Evolutionary conservation across 768 basidiomycete species (phyloP), one percentile per base, ranked within the genome.

Genomic region (Leccinum boreale): DNA sequence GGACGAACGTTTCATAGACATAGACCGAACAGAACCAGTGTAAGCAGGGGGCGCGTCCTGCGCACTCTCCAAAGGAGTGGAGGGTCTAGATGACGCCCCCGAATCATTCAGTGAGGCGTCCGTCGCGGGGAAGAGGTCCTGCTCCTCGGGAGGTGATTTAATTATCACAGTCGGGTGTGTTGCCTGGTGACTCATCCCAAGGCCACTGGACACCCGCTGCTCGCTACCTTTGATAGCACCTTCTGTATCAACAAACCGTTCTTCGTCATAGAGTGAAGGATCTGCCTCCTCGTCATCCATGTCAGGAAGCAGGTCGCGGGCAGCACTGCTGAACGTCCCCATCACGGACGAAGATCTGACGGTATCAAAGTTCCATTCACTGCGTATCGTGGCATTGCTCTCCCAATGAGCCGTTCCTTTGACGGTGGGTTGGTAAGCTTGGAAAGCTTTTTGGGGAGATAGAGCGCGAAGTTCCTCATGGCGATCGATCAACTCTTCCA

Each of bases 291-390:
- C 85, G 39, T 78, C 74, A 14, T 81, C 81, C 73, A 85, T 83
- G 52, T 81, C 82, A 28, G 82, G 81, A 73, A 82, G 78, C 23
- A 90, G 73, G 65, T 91, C 89, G 64, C 81, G 85, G 8, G 85
- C 80, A 77, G 88, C 86, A 56, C 82, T 86, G 51, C 85, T 83
- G 68, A 87, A 85, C 3, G 90, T 86, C 44, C 89, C 90, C 84
- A 92, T 89, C 4, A 86, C 84, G 28, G 85, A 80, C 9, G 82
- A 77, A 5, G 88, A 81, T 58, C 79, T 86, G 64, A 94, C 77
- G 2, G 92, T 95, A 65, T 94, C 94, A 70, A 98, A 98, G 70
- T 90, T 92, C 97, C 96, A 98, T 61, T 94, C 94, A 67, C 90
- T 94, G 67, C 85, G 83, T 74, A 96, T 81, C 2, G 94, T 92